Base-by-base conservation (phyloP, 2,329 filamentous ascomycete species). In the Aureobasidium sp. region DNA sequence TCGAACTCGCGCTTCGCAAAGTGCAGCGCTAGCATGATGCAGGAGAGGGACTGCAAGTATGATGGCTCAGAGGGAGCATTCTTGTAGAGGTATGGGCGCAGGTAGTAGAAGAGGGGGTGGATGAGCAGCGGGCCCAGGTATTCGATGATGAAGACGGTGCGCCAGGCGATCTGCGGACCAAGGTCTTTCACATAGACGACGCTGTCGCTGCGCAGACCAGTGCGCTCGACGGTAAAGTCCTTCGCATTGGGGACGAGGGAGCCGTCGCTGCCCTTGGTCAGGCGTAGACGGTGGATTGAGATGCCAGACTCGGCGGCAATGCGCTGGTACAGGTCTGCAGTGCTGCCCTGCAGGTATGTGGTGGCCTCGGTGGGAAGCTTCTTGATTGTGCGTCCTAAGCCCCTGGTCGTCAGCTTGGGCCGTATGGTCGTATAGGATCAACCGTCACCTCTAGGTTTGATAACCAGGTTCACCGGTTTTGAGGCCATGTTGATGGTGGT, bases 1-100 rank as follows among this genome's bases (percentile, higher is more conserved):
- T 99, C 94, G 66, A 90, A 82, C 79, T 99, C 94, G 71, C 94
- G 91, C 83, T 99, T 99, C 73, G 90, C 67, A 76, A 97, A 99
- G 80, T 99, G 94, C 13, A 88, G 75, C 61, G 86, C 78, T 69
- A 96, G 84, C 73, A 96, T 84, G 64, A 78, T 77, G 72, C 91
- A 88, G 55, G 87, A 82, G 57, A 96, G 80, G 68, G 82, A 84
- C 76, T 99, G 94, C 2, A 79, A 77, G 72, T 71, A 82, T 78
- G 81, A 94, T 70, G 80, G 78, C 45, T 77, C 74, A 62, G 63
- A 29, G 48, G 68, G 64, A 71, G 74, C 66, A 64, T 75, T 79
- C 65, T 79, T 80, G 77, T 91, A 91, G 68, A 91, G 79, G 73
- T 88, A 85, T 29, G 88, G 85, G 53, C 91, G 89, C 61, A 89